phyloP scores from a whole-genome alignment of 768 basidiomycete genomes.

The Collybia sordida region DNA sequence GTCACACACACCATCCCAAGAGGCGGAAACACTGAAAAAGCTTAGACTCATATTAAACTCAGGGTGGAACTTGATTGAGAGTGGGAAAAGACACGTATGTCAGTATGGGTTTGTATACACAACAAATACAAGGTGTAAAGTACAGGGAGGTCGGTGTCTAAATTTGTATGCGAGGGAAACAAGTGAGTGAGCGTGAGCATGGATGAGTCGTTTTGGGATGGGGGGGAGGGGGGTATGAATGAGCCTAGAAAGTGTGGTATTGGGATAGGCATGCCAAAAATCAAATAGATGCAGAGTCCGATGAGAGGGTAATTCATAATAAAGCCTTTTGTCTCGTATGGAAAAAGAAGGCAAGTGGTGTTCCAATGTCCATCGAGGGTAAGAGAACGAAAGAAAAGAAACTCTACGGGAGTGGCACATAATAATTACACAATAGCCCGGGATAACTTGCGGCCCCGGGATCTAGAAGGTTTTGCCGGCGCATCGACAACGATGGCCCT shows the following conservation, averaged over 20 bases:
- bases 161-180: conserved; percentile 15
- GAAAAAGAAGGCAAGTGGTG: conserved; percentile 3
- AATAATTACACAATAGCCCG: conserved; percentile 18
- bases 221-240: conserved; percentile 1
- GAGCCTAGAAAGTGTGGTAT: conserved; percentile 3
- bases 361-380: conserved; percentile 6
- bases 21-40: too few relatives aligned
- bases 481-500: conserved; percentile 15
- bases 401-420: conserved; percentile 11
- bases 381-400: conserved; percentile 2
- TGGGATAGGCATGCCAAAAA: conserved; percentile 8
- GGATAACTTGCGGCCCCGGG: conserved; percentile 43
- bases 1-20: too few relatives aligned
- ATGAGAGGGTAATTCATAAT: conserved; percentile 11
- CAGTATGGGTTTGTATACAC: conserved; percentile 12
- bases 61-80: neutral
- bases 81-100: neutral
- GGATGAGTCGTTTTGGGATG: conserved; percentile 6
- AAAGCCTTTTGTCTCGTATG: conserved; percentile 11
- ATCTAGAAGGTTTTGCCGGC: conserved; percentile 27
- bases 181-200: conserved; percentile 3
- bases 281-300: conserved; percentile 10
- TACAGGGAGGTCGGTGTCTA: conserved; percentile 20
- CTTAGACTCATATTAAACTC: too few relatives aligned
- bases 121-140: conserved; percentile 17